phyloP scores from a whole-genome alignment of 116 monocot species.

The Trichopus zeylanicus region DNA sequence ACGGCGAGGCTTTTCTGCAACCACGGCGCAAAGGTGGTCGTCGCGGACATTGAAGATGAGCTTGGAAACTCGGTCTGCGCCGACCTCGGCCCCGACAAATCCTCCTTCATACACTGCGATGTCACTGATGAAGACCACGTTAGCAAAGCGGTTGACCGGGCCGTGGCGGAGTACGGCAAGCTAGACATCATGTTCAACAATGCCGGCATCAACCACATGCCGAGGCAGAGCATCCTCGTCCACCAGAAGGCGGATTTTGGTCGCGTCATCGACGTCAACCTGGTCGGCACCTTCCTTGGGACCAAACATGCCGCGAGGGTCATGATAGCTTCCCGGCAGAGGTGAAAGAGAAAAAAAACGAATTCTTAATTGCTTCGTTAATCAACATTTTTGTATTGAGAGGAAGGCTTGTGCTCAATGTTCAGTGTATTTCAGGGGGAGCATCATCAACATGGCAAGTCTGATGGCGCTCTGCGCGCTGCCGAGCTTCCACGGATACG shows the following conservation, averaged over 20 bases:
- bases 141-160: conserved; percentile 15
- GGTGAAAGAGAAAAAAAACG: too few relatives aligned
- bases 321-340: conserved; percentile 28
- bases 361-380: too few relatives aligned
- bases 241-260: conserved; percentile 23
- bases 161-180: conserved; percentile 17
- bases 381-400: too few relatives aligned
- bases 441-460: conserved; percentile 40
- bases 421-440: too few relatives aligned
- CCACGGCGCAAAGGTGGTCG: conserved; percentile 32
- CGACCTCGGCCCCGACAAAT: conserved; percentile 8
- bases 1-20: conserved; percentile 26
- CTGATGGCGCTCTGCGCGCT: conserved; percentile 12
- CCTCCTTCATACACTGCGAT: conserved; percentile 28
- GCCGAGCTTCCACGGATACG: conserved; percentile 17
- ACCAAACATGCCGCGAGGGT: conserved; percentile 51
- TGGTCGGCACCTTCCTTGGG: conserved; percentile 34
- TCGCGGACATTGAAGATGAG: conserved; percentile 29
- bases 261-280: conserved; percentile 24
- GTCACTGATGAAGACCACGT: conserved; percentile 29
- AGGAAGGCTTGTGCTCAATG: too few relatives aligned
- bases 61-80: conserved; percentile 7
- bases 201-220: conserved; percentile 14
- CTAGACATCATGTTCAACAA: conserved; percentile 48
- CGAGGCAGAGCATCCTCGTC: conserved; percentile 3